phyloP scores from a whole-genome alignment of 192 early-diverging fungal species.

The Coemansia guatemalensis region DNA sequence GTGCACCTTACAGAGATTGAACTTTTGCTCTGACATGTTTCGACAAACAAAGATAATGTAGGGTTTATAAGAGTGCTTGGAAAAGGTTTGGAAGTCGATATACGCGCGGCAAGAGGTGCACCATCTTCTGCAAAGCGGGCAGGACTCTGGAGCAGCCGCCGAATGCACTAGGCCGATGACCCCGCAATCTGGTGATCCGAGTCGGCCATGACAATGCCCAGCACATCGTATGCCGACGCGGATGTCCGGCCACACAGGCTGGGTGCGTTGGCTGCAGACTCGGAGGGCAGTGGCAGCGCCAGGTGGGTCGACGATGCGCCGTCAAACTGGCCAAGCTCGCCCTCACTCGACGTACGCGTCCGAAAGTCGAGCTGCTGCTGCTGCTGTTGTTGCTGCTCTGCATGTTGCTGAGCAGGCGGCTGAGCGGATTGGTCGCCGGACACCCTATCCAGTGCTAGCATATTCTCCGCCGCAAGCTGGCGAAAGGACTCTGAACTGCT shows the following conservation, averaged over 20 bases:
- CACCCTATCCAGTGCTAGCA: background rate
- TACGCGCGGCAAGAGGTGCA: background rate
- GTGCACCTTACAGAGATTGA: background rate
- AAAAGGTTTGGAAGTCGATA: background rate
- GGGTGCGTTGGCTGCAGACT: slow-evolving; percentile 19
- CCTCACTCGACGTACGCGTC: slow-evolving; percentile 43
- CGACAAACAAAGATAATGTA: background rate
- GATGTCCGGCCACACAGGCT: slow-evolving; percentile 48
- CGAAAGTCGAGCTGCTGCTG: slow-evolving; percentile 40
- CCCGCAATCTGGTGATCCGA: slow-evolving; percentile 42
- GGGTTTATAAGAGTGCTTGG: background rate
- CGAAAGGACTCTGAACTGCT: background rate
- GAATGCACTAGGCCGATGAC: slow-evolving; percentile 26
- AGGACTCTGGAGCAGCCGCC: background rate
- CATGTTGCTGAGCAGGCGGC: slow-evolving; percentile 6
- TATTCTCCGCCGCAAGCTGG: background rate
- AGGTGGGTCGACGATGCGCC: slow-evolving; percentile 47
- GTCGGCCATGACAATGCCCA: slow-evolving; percentile 52
- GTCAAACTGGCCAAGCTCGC: slow-evolving; percentile 53
- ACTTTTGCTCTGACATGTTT: background rate
- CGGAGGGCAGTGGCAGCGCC: slow-evolving; percentile 48
- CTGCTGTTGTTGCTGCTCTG: slow-evolving; percentile 18
- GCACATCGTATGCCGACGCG: slow-evolving; percentile 43
- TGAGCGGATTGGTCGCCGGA: background rate
- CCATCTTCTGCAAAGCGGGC: background rate